phyloP scores from a whole-genome alignment of 2,329 filamentous ascomycete genomes.

The Xylaria digitata region DNA sequence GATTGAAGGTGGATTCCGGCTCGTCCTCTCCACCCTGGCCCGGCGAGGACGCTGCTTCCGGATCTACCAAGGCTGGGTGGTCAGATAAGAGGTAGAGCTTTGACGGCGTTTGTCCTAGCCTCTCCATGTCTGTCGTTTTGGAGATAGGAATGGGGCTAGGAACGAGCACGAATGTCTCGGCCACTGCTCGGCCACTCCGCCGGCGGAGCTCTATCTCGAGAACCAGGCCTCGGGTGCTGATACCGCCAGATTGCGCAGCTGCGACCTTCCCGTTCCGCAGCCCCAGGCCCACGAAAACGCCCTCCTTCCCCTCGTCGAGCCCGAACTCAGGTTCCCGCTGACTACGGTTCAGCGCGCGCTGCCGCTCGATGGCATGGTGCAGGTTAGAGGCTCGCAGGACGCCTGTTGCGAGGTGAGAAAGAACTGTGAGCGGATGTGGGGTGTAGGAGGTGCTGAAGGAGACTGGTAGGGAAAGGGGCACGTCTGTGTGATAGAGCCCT shows the following conservation, averaged over 20 bases:
- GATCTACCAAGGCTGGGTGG: slow-evolving; percentile 74
- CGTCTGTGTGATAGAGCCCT: slow-evolving; percentile 84
- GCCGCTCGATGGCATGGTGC: slow-evolving; percentile 77
- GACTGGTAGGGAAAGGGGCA: slow-evolving; percentile 64
- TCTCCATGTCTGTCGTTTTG: slow-evolving; percentile 32
- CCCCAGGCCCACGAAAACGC: slow-evolving; percentile 76
- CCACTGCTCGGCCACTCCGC: slow-evolving; percentile 81
- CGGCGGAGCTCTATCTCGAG: slow-evolving; percentile 88
- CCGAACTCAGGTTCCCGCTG: slow-evolving; percentile 82
- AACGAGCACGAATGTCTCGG: slow-evolving; percentile 71
- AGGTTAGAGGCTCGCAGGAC: slow-evolving; percentile 80
- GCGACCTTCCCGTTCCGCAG: slow-evolving; percentile 51
- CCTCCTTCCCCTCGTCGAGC: slow-evolving; percentile 80
- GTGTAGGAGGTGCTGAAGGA: slow-evolving; percentile 61
- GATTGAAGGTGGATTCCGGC: slow-evolving; percentile 81
- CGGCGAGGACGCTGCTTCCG: slow-evolving; percentile 41
- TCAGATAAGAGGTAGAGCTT: slow-evolving; percentile 75
- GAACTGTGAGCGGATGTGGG: slow-evolving; percentile 75
- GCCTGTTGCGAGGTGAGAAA: slow-evolving; percentile 89
- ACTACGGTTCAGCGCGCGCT: slow-evolving; percentile 80
- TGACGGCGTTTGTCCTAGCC: slow-evolving; percentile 45
- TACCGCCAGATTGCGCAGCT: neutral
- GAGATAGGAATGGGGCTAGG: slow-evolving; percentile 39
- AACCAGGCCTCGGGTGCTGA: slow-evolving; percentile 66
- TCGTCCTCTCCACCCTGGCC: slow-evolving; percentile 57